phyloP scores from a whole-genome alignment of 768 basidiomycete genomes.

The Rubroboletus pulcherrimus region DNA sequence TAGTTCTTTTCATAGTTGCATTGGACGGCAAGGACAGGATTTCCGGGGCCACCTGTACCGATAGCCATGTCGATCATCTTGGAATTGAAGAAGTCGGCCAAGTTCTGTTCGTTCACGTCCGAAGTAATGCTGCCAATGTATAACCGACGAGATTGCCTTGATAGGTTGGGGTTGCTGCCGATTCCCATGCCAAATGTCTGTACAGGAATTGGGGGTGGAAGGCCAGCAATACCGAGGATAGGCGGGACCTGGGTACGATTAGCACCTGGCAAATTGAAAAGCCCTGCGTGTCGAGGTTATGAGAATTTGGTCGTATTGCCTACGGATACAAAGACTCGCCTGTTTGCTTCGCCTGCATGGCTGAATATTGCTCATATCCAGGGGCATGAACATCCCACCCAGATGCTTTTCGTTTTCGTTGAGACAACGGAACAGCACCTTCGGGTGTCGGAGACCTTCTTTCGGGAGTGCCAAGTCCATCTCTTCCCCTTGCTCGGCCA shows the following conservation, averaged over 20 bases:
- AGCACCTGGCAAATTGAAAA: constrained; percentile 95
- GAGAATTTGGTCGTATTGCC: constrained; percentile 1
- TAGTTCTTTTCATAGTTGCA: constrained; percentile 99
- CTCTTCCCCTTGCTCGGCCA: constrained; percentile 45
- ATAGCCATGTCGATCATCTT: constrained; percentile 94
- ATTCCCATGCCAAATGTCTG: constrained; percentile 85
- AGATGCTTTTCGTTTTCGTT: constrained; percentile 84
- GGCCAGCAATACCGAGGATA: constrained; percentile 75
- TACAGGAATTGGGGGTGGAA: constrained; percentile 80
- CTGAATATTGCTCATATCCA: constrained; percentile 92
- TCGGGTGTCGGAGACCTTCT: constrained; percentile 89
- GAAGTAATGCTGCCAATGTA: constrained; percentile 97
- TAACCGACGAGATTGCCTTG: constrained; percentile 88
- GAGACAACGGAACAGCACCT: constrained; percentile 73
- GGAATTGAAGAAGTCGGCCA: constrained; percentile 91
- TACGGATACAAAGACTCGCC: constrained; percentile 44
- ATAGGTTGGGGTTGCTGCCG: constrained; percentile 82
- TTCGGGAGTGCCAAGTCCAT: constrained; percentile 64
- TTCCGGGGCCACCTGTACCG: constrained; percentile 78
- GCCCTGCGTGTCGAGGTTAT: constrained; percentile 47
- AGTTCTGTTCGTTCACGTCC: constrained; percentile 88
- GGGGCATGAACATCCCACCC: constrained; percentile 97
- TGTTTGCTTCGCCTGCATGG: constrained; percentile 97
- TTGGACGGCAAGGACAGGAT: constrained; percentile 89
- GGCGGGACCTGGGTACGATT: constrained; percentile 86